A percentile compares a stretch with the other conserved stretches of the same genome.
These are phyloP conservation scores for Erigeron canadensis DNA, from an alignment of 129 eudicot genomes.

Conservation along the genomic window DNA sequence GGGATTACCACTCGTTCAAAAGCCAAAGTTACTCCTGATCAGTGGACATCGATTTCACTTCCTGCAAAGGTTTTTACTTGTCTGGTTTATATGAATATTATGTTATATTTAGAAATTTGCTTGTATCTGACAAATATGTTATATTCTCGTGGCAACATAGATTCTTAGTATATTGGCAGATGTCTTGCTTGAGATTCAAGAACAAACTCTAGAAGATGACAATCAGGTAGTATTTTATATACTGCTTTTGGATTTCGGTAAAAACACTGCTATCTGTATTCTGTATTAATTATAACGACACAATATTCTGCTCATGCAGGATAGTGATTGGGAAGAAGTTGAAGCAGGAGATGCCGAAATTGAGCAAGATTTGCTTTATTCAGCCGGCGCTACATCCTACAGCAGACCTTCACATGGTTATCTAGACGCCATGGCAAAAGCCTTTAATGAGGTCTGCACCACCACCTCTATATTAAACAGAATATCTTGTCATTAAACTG, in stretches of 20 bases:
- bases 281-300: background rate
- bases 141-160: conserved; percentile 36
- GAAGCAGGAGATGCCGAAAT: conserved; percentile 55
- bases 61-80: conserved; percentile 67
- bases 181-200: conserved; percentile 77
- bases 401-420: conserved; percentile 62
- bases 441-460: conserved; percentile 58
- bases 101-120: background rate
- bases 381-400: conserved; percentile 47
- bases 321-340: conserved; percentile 95
- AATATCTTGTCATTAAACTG: conserved; percentile 9
- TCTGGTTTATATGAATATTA: conserved; percentile 1
- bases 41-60: conserved; percentile 84
- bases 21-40: conserved; percentile 77
- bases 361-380: conserved; percentile 44
- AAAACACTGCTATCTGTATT: background rate
- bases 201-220: conserved; percentile 63
- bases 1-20: conserved; percentile 96
- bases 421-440: conserved; percentile 86
- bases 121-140: conserved; percentile 18
- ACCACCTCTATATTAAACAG: background rate
- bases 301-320: conserved; percentile 44
- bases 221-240: conserved; percentile 60
- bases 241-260: background rate
- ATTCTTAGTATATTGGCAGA: conserved; percentile 86